Evolutionary conservation across 2,329 filamentous ascomycete genomes (phyloP), one percentile per base, ranked within the genome.

Genomic region (Tolypocladium tropicale): DNA sequence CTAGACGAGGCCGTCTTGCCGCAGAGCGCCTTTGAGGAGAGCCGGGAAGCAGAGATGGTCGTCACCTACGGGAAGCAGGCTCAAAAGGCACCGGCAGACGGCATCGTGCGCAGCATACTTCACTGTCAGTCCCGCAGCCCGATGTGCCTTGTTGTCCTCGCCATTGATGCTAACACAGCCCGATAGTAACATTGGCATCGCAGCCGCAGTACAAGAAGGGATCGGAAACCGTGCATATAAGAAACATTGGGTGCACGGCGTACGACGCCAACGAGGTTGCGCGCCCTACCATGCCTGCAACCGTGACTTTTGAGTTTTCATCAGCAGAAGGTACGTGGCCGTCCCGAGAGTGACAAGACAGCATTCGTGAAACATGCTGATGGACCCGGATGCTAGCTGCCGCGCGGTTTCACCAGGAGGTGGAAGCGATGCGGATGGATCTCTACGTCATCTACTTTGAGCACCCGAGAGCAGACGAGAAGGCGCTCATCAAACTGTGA

Each of bases 361-460:
- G 7, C n/a, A n/a, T n/a, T 18, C 14, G 46, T 21, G 28, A 16
- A 21, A 14, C 14, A 21, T 49, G 18, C 4, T 32, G 46, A 49
- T 3, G 5, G n/a, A 12, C 5, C 10, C 28, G 49, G 34, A 48
- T n/a, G n/a, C n/a, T 7, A 56, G 52, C 52, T 23, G 55, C 55
- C 11, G 28, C 10, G 16, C 39, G 33, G n/a, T 54, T 54, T 33
- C 33, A 43, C 30, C 32, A 34, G 7, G 55, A 53, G 25, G 23
- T 52, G 5, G 55, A 56, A 23, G 55, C 55, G 25, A 51, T 56
- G 5, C 51, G 55, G 34, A 56, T 56, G 55, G 55, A 56, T 33
- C 55, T 56, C 52, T 56, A 54, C 12, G 41, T 56, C 10, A 53
- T 56, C 23, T 30, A 54, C 36, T 23, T 56, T 25, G 43, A 52